These are phyloP conservation scores for Russula griseocarnosa DNA, from an alignment of 768 basidiomycete species.

Conservation along the genomic window DNA sequence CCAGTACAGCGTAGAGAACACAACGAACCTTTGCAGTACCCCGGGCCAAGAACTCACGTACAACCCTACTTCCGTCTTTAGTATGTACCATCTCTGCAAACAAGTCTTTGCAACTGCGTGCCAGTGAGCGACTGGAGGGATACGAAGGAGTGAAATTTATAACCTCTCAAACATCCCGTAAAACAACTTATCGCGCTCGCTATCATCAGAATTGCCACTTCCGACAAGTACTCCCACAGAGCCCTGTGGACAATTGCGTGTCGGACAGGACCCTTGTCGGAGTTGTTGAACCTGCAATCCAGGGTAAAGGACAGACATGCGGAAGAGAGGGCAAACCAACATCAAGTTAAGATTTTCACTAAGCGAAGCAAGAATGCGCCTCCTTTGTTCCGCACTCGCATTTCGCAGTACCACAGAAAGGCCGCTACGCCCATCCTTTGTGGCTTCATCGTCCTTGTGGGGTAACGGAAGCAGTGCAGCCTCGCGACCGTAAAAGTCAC, in stretches of 20 bases:
- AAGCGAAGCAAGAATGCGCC: slow-evolving; percentile 60
- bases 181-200: slow-evolving; percentile 68
- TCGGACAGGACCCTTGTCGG: slow-evolving; percentile 83
- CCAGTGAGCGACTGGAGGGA: not conserved
- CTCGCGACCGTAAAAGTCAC: slow-evolving; percentile 91
- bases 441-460: slow-evolving; percentile 54
- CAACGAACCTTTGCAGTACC: slow-evolving; percentile 72
- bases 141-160: not conserved
- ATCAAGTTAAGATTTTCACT: slow-evolving; percentile 73
- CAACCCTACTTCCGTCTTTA: slow-evolving; percentile 82
- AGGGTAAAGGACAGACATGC: slow-evolving; percentile 3
- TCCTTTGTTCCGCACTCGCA: slow-evolving; percentile 57
- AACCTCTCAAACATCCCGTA: slow-evolving; percentile 80
- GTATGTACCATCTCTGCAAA: slow-evolving; percentile 94
- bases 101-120: slow-evolving; percentile 68
- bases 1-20: not conserved
- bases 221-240: slow-evolving; percentile 78
- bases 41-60: slow-evolving; percentile 77
- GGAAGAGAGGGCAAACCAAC: slow-evolving; percentile 42
- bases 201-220: slow-evolving; percentile 56
- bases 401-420: slow-evolving; percentile 64
- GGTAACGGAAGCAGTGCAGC: slow-evolving; percentile 56
- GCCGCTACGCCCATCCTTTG: slow-evolving; percentile 61
- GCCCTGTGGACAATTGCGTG: slow-evolving; percentile 87
- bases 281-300: slow-evolving; percentile 74